These are phyloP conservation scores for Diospyros kaki DNA, from an alignment of 148 eudicot genomes.

Conservation along the genomic window DNA sequence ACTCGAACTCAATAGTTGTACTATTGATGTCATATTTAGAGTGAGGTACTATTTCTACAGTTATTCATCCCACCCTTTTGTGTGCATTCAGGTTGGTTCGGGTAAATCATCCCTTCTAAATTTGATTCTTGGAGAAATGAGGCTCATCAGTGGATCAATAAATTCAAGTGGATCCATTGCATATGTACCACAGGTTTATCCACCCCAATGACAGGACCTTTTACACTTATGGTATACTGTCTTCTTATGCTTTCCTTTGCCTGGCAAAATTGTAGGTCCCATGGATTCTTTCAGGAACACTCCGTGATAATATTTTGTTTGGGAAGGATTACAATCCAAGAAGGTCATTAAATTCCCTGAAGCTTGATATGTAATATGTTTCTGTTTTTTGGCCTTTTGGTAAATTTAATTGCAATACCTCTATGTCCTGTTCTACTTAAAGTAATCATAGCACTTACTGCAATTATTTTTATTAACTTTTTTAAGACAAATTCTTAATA, in stretches of 20 bases:
- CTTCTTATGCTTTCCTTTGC: constrained; percentile 17
- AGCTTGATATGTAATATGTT: too few species aligned
- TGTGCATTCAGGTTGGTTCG: constrained; percentile 73
- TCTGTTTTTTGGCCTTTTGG: neutral
- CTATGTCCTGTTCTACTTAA: too few species aligned
- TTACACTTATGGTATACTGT: neutral
- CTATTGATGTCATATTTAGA: neutral
- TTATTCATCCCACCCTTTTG: neutral
- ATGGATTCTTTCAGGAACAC: constrained; percentile 90
- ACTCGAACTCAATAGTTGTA: neutral
- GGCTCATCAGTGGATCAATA: constrained; percentile 48
- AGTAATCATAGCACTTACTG: too few species aligned
- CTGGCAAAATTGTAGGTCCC: constrained; percentile 53
- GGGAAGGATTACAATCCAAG: constrained; percentile 60
- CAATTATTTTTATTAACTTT: too few species aligned
- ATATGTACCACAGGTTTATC: constrained; percentile 83
- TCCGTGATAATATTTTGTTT: constrained; percentile 80
- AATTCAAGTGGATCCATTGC: constrained; percentile 58
- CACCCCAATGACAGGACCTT: neutral
- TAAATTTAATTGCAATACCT: neutral
- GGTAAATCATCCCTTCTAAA: constrained; percentile 91
- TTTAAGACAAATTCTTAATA: too few species aligned
- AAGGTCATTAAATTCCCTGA: constrained; percentile 37
- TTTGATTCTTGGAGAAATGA: constrained; percentile 76
- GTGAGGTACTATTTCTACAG: neutral